A percentile compares a stretch with the other conserved stretches of the same genome.
Evolutionary conservation across 2,329 filamentous ascomycete genomes (phyloP).

Genomic region (Exophiala alcalophila): DNA sequence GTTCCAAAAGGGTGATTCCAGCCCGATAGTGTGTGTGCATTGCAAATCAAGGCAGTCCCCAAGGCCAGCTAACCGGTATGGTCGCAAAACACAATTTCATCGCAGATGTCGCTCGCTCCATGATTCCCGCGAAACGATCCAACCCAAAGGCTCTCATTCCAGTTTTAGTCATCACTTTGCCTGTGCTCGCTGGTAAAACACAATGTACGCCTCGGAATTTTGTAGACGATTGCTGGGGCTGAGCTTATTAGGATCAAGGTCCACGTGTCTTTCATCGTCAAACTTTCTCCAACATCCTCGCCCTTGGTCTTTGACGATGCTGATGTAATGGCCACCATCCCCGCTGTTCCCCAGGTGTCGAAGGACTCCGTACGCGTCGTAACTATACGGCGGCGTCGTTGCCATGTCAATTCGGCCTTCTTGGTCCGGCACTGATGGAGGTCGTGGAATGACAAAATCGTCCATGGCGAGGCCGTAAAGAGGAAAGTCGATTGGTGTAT

Average conservation of each 20-base stretch:
- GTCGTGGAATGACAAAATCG: slow-evolving; percentile 56
- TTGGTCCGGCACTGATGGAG: slow-evolving; percentile 35
- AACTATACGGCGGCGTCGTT: slow-evolving; percentile 60
- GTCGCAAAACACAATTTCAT: too few species aligned
- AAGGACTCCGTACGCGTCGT: slow-evolving; percentile 83
- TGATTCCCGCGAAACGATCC: too few species aligned
- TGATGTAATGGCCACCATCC: slow-evolving; percentile 75
- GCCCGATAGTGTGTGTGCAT: too few species aligned
- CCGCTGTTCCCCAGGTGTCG: slow-evolving; percentile 68
- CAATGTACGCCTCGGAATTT: slow-evolving; percentile 63
- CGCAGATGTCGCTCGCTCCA: too few species aligned
- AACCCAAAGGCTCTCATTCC: too few species aligned
- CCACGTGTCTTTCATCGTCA: slow-evolving; percentile 55
- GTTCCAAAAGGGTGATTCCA: too few species aligned
- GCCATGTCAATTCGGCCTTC: slow-evolving; percentile 34
- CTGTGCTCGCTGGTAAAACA: slow-evolving; percentile 58
- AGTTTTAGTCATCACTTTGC: slow-evolving; percentile 31
- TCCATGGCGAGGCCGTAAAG: slow-evolving; percentile 65
- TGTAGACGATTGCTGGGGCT: slow-evolving; percentile 52
- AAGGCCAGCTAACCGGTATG: too few species aligned
- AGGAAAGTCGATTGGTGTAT: slow-evolving; percentile 71
- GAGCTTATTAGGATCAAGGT: slow-evolving; percentile 56
- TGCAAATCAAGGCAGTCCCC: too few species aligned
- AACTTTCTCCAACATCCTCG: slow-evolving; percentile 60
- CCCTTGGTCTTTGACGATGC: slow-evolving; percentile 61